Evolutionary conservation across 1,139 yeast genomes (phyloP), one percentile per base, ranked within the genome.

Genomic region (Petasospora fabianii): DNA sequence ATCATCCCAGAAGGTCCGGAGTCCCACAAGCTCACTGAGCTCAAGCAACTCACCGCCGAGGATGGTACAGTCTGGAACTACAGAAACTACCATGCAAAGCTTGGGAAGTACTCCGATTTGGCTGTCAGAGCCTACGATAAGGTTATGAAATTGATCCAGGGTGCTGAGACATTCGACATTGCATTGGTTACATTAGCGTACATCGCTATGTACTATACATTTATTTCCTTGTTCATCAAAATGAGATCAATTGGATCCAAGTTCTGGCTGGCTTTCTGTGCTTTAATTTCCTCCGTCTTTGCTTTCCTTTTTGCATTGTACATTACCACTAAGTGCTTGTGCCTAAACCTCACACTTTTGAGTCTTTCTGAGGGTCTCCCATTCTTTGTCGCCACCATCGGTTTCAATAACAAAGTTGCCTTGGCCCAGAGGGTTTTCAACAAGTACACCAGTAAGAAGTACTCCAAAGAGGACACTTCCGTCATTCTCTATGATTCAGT

Each of bases 351-450:
- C 27, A 79, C 96, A 6, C 70, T 87, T 42, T 67, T 85, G 44
- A 80, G 88, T 46, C 70, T 92, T 51, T 77, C 92, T 39, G 97
- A 92, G 67, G 97, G 97, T 11, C 68, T 92, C 36, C 98, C 98
- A 19, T 92, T 92, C 62, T 72, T 92, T 54, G 96, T 90, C 16
- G 92, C 96, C 19, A 82, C 90, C 9, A 79, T 92, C 55, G 98
- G 98, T 1, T 92, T 92, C 65, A 90, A 88, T 57, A 87, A 86
- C 61, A 88, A 92, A 57, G 77, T 87, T 20, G 72, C 80, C 21
- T 73, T 90, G 50, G 85, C 97, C 1, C 71, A 80, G 21, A 73
- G 77, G 37, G 81, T 84, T 27, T 62, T 81, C 55, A 61, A 62
- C 40, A 68, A 68, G 39, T 64, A 71, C 35, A 53, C 64, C 21